A percentile compares a stretch with the other conserved stretches of the same genome.
These are phyloP conservation scores for Neonectria magnoliae DNA, from an alignment of 2,329 filamentous ascomycete genomes.

Conservation along the genomic window DNA sequence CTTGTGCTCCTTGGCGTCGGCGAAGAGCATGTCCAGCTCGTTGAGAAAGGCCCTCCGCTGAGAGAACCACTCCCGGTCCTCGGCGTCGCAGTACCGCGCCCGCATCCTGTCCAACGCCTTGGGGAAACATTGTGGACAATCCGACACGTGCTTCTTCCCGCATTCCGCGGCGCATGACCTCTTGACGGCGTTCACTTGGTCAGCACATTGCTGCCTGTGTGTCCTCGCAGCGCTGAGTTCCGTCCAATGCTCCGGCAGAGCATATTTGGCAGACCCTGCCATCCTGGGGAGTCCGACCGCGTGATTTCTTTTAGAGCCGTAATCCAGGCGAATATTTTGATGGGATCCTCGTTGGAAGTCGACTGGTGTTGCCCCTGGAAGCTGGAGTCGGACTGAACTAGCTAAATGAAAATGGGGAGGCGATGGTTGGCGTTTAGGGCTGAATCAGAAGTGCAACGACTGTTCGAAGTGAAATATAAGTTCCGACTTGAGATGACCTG, in stretches of 20 bases:
- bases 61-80: slow-evolving; percentile 62
- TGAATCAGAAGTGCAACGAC: too few species aligned
- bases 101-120: slow-evolving; percentile 59
- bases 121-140: slow-evolving; percentile 60
- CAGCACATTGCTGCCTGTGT: slow-evolving; percentile 49
- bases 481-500: background rate
- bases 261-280: slow-evolving; percentile 37
- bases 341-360: background rate
- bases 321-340: background rate
- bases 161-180: slow-evolving; percentile 55
- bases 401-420: background rate
- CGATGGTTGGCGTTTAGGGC: background rate
- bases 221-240: slow-evolving; percentile 48
- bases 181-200: slow-evolving; percentile 56
- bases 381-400: background rate
- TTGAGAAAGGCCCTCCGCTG: slow-evolving; percentile 59
- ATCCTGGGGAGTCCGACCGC: slow-evolving; percentile 27
- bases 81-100: slow-evolving; percentile 47
- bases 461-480: background rate
- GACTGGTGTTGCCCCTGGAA: background rate
- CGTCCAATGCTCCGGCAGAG: slow-evolving; percentile 53
- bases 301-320: background rate
- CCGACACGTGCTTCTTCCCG: slow-evolving; percentile 52
- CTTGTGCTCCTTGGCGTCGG: slow-evolving; percentile 56
- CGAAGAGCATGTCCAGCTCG: slow-evolving; percentile 60